phyloP scores from a whole-genome alignment of 2,329 filamentous ascomycete genomes.

The Fonsecaea nubica region DNA sequence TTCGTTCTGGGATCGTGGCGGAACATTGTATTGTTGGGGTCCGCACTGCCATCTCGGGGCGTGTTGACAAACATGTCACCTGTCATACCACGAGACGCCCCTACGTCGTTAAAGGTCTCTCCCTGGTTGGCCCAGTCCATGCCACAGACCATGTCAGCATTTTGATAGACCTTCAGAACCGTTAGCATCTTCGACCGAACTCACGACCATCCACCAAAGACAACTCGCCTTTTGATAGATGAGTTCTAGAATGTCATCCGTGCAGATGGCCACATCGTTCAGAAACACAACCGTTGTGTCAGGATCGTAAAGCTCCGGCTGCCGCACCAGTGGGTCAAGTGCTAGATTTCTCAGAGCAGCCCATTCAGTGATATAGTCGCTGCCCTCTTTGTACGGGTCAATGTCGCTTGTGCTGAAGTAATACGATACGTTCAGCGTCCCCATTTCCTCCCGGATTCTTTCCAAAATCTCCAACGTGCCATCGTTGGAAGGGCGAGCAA shows the following conservation, averaged over 20 bases:
- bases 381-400: constrained; percentile 49
- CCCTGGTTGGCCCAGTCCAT: constrained; percentile 63
- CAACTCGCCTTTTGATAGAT: constrained; percentile 50
- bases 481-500: constrained; percentile 63
- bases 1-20: constrained; percentile 55
- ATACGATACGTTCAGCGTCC: constrained; percentile 40
- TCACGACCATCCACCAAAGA: neutral
- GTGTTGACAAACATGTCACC: constrained; percentile 65
- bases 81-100: constrained; percentile 59
- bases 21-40: constrained; percentile 59
- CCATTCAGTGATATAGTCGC: constrained; percentile 56
- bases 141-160: constrained; percentile 63
- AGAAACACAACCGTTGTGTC: constrained; percentile 60
- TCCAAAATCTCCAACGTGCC: constrained; percentile 60
- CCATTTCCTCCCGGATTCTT: constrained; percentile 50
- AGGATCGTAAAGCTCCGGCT: constrained; percentile 39
- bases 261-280: constrained; percentile 61
- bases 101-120: constrained; percentile 64
- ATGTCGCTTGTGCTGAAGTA: constrained; percentile 48
- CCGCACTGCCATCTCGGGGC: constrained; percentile 57
- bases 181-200: neutral
- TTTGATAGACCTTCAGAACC: constrained; percentile 43
- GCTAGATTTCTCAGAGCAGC: constrained; percentile 62
- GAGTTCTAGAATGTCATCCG: constrained; percentile 65
- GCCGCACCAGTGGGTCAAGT: constrained; percentile 53